Evolutionary conservation across 257 asterid genomes (phyloP).

Genomic region (Fraxinus anomala): DNA sequence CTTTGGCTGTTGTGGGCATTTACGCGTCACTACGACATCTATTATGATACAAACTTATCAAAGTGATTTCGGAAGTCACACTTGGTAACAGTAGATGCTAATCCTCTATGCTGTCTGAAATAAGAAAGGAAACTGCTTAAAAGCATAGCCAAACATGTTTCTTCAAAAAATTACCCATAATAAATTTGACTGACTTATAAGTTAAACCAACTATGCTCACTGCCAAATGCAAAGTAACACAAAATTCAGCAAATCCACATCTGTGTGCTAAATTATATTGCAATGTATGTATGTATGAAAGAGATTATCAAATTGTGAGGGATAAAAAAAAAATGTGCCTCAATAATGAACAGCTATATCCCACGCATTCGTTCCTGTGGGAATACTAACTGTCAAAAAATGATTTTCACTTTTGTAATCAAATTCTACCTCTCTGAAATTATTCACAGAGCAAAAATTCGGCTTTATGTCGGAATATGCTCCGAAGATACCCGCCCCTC

Average conservation of each 20-base stretch:
- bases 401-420: constrained; percentile 33
- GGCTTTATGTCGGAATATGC: constrained; percentile 48
- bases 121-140: neutral
- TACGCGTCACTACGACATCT: no score
- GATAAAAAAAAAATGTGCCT: constrained; percentile 17
- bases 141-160: neutral
- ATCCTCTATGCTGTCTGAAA: neutral
- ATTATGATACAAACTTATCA: no score
- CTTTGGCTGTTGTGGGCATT: no score
- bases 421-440: constrained; percentile 30
- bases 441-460: constrained; percentile 42
- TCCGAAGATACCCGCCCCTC: constrained; percentile 56
- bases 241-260: neutral
- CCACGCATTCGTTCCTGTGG: constrained; percentile 48
- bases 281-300: neutral
- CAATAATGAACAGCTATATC: constrained; percentile 45
- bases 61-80: no score
- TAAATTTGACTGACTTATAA: neutral
- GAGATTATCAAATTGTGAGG: neutral
- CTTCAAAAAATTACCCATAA: neutral
- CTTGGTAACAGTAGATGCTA: neutral
- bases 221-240: neutral
- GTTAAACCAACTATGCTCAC: neutral
- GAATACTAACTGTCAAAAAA: constrained; percentile 43
- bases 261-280: neutral